These are phyloP conservation scores for Chara braunii DNA, from an alignment of 139 green algal genomes.

Conservation along the genomic window DNA sequence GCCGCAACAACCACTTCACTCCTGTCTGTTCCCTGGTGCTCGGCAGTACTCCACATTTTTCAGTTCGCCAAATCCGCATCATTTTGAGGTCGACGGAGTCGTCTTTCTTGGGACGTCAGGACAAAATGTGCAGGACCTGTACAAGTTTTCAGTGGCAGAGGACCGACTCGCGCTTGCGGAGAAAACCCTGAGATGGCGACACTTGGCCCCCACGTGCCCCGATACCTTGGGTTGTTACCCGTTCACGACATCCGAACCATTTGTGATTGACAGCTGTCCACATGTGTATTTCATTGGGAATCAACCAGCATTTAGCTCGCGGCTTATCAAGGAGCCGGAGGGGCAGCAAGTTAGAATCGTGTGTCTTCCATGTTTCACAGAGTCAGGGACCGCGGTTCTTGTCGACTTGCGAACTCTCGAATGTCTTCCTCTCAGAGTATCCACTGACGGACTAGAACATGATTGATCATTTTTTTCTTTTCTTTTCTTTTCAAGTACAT, in stretches of 20 bases:
- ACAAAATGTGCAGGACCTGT: constrained; percentile 81
- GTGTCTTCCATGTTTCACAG: constrained; percentile 14
- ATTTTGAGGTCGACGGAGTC: constrained; percentile 53
- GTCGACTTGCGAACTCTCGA: too few relatives aligned
- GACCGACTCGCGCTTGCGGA: constrained; percentile 61
- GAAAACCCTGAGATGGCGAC: constrained; percentile 66
- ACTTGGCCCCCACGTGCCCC: constrained; percentile 86
- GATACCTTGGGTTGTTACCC: constrained; percentile 91
- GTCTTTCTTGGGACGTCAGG: constrained; percentile 81
- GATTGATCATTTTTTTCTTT: too few relatives aligned
- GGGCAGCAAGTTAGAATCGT: constrained; percentile 26
- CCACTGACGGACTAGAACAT: too few relatives aligned
- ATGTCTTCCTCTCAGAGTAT: too few relatives aligned
- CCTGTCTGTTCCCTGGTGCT: constrained; percentile 67
- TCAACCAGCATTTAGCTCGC: constrained; percentile 69
- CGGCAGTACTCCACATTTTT: constrained; percentile 45
- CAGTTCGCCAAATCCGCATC: constrained; percentile 81
- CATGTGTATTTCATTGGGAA: constrained; percentile 91
- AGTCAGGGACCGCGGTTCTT: constrained; percentile 28
- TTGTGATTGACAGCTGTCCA: constrained; percentile 74
- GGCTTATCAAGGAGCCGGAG: constrained; percentile 29
- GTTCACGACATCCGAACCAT: constrained; percentile 80
- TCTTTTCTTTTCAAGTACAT: too few relatives aligned
- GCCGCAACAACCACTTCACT: constrained; percentile 89
- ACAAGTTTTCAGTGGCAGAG: constrained; percentile 49